These are phyloP conservation scores for Microsporum canis DNA, from an alignment of 2,329 filamentous ascomycete genomes.

Conservation along the genomic window DNA sequence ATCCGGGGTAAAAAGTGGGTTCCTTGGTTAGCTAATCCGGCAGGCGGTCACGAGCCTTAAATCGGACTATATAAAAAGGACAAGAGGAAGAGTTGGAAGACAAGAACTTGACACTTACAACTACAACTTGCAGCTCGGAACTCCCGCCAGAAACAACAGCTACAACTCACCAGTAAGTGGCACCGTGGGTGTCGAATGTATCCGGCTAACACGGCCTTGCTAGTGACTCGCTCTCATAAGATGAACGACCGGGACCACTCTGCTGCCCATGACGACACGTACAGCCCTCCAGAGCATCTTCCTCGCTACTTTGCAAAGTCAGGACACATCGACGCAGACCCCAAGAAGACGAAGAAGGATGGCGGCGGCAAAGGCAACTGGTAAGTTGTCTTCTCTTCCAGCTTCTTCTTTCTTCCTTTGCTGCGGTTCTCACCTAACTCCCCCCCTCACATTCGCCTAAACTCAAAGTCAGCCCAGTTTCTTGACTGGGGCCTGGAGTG, in stretches of 20 bases:
- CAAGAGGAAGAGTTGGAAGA: neutral
- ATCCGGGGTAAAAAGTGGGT: constrained; percentile 4
- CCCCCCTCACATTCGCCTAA: neutral
- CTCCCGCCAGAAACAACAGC: neutral
- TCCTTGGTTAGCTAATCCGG: neutral
- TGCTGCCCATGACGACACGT: constrained; percentile 60
- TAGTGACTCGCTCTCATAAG: constrained; percentile 98
- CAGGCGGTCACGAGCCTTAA: constrained; percentile 4
- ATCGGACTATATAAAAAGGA: neutral
- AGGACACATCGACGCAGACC: constrained; percentile 68
- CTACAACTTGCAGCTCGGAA: too few relatives aligned
- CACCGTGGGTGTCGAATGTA: neutral
- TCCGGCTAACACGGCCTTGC: neutral
- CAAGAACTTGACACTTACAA: neutral
- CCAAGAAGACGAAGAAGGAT: constrained; percentile 94
- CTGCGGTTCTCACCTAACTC: neutral
- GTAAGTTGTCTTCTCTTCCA: constrained; percentile 42
- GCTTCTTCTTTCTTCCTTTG: constrained; percentile 12
- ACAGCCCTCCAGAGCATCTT: constrained; percentile 57
- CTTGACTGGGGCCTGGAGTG: neutral
- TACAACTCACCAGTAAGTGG: neutral
- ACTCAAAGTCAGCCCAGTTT: constrained; percentile 2
- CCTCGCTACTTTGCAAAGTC: constrained; percentile 90
- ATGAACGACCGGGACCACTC: constrained; percentile 85
- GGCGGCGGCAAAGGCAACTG: constrained; percentile 88